Conservation (phyloP, 352 stramenopile species). For the Thraustotheca clavata region DNA sequence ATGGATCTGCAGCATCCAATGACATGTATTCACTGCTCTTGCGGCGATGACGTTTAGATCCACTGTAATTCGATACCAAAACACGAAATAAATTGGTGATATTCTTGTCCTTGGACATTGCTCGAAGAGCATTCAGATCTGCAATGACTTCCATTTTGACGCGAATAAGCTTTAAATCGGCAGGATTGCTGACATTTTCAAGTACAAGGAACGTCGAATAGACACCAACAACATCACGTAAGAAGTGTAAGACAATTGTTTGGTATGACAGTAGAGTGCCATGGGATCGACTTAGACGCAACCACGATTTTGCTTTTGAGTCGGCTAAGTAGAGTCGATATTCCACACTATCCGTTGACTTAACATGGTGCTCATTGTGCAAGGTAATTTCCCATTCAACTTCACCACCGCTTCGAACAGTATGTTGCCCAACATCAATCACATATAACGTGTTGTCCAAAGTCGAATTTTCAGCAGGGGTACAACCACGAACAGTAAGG, state of each 20-base stretch:
- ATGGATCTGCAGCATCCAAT: background rate
- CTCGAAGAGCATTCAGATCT: constrained; percentile 73
- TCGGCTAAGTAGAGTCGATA: constrained; percentile 73
- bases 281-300: constrained; percentile 71
- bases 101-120: constrained; percentile 54
- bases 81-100: constrained; percentile 79
- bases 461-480: constrained; percentile 67
- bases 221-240: constrained; percentile 67
- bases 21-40: constrained; percentile 8
- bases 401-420: constrained; percentile 74
- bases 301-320: constrained; percentile 60
- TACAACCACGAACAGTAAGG: constrained; percentile 67
- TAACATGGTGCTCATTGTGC: constrained; percentile 66
- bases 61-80: constrained; percentile 66
- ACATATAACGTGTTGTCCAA: constrained; percentile 77
- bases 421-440: constrained; percentile 82
- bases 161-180: constrained; percentile 82
- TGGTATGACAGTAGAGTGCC: constrained; percentile 76
- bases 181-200: constrained; percentile 72
- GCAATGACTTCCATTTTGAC: constrained; percentile 79
- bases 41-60: constrained; percentile 39
- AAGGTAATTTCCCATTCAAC: constrained; percentile 87
- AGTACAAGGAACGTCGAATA: constrained; percentile 83
- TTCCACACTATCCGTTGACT: constrained; percentile 24
- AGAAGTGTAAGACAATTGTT: constrained; percentile 76